Evolutionary conservation across 805 yeast species (phyloP).

Genomic region (Saturnispora silvae): DNA sequence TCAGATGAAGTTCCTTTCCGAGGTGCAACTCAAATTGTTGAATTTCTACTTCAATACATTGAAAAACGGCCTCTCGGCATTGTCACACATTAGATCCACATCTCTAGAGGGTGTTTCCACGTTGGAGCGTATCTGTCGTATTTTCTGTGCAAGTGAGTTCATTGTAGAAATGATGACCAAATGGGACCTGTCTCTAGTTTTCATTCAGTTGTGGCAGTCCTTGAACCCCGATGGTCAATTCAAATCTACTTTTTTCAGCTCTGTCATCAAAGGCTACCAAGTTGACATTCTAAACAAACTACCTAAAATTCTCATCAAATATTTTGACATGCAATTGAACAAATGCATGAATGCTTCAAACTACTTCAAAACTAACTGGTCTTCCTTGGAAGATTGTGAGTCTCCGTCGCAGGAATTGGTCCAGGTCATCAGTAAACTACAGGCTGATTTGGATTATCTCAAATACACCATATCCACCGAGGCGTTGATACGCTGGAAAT

Average conservation of each 20-base stretch:
- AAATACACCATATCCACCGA: constrained; percentile 22
- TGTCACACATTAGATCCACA: constrained; percentile 27
- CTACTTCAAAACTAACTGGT: constrained; percentile 28
- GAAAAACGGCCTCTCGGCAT: constrained; percentile 31
- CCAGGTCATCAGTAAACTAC: constrained; percentile 19
- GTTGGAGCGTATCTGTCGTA: constrained; percentile 31
- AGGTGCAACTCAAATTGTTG: constrained; percentile 46
- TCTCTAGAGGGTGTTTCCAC: constrained; percentile 16
- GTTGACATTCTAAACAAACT: constrained; percentile 23
- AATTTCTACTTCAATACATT: constrained; percentile 40
- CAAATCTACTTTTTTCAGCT: constrained; percentile 33
- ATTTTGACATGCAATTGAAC: constrained; percentile 29
- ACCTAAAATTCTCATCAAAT: constrained; percentile 20
- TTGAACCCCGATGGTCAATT: constrained; percentile 12
- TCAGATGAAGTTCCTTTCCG: constrained; percentile 45
- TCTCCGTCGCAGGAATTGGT: constrained; percentile 18
- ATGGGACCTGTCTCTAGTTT: constrained; percentile 35
- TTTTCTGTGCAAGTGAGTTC: constrained; percentile 29
- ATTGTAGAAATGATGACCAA: constrained; percentile 28
- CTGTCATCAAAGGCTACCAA: constrained; percentile 30
- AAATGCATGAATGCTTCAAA: constrained; percentile 22
- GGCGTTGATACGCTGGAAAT: constrained; percentile 22
- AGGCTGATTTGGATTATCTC: constrained; percentile 23
- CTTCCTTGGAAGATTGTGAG: not conserved
- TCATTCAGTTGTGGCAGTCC: constrained; percentile 32